Evolutionary conservation across 805 yeast genomes (phyloP).

Genomic region (Ogataea degrootiae): DNA sequence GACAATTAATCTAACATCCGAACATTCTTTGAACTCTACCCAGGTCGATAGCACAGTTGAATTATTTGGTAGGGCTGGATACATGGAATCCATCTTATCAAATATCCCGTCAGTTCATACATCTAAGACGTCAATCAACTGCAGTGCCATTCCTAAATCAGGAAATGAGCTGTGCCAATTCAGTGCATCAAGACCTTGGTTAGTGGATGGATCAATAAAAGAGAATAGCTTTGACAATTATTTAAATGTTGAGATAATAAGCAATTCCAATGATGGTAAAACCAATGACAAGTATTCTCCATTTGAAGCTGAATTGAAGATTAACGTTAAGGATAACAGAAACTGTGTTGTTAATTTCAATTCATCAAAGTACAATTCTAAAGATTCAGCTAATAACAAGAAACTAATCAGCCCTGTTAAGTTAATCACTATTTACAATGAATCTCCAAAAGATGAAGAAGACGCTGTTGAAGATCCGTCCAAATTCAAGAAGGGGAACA

Average conservation of each 20-base stretch:
- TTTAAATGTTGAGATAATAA: constrained; percentile 46
- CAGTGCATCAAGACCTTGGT: constrained; percentile 44
- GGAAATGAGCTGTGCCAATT: constrained; percentile 55
- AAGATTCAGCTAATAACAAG: constrained; percentile 24
- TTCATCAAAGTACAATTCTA: constrained; percentile 36
- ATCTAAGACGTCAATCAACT: constrained; percentile 25
- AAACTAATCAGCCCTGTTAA: constrained; percentile 55
- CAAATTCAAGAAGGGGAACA: background rate
- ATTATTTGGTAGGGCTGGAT: constrained; percentile 48
- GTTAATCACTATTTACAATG: constrained; percentile 47
- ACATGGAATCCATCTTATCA: constrained; percentile 39
- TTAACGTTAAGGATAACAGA: constrained; percentile 58
- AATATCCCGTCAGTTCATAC: constrained; percentile 64
- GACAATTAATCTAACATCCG: constrained; percentile 26
- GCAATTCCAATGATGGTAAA: constrained; percentile 37
- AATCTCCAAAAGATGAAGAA: constrained; percentile 6
- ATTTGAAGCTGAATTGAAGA: constrained; percentile 54
- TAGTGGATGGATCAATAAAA: constrained; percentile 33
- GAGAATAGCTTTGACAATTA: constrained; percentile 37
- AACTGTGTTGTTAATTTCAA: constrained; percentile 61
- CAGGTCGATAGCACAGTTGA: constrained; percentile 29
- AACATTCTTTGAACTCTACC: constrained; percentile 34
- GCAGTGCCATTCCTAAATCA: constrained; percentile 31
- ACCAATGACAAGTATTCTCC: constrained; percentile 48
- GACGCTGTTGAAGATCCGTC: constrained; percentile 2